These are phyloP conservation scores for Morella rubra DNA, from an alignment of 306 rosid species.

Conservation along the genomic window DNA sequence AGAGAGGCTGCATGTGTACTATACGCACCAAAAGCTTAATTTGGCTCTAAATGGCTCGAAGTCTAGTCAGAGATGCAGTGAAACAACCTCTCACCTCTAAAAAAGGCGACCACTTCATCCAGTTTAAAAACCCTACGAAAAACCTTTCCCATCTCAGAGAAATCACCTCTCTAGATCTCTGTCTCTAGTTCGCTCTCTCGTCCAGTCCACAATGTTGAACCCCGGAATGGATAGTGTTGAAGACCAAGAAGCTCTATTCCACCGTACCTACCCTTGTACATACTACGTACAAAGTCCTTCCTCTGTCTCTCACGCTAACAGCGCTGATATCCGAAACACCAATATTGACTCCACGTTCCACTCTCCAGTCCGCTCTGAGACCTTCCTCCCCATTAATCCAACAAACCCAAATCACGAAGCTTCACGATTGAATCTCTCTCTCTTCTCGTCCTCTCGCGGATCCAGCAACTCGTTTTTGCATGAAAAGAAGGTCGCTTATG, in stretches of 20 bases:
- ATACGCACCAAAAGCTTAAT: no score
- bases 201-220: constrained; percentile 29
- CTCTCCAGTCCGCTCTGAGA: constrained; percentile 38
- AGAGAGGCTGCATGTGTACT: no score
- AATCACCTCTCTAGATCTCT: background rate
- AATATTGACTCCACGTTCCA: constrained; percentile 52
- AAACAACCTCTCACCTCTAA: no score
- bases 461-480: constrained; percentile 61
- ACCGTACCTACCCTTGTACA: constrained; percentile 50
- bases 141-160: constrained; percentile 23
- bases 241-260: constrained; percentile 57
- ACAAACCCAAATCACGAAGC: constrained; percentile 31
- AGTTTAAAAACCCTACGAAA: constrained; percentile 40
- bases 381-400: constrained; percentile 30
- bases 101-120: constrained; percentile 3
- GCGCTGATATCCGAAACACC: constrained; percentile 42
- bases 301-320: constrained; percentile 65
- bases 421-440: constrained; percentile 49
- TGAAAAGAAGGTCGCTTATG: constrained; percentile 63
- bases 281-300: constrained; percentile 92
- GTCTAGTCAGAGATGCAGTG: background rate
- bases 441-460: constrained; percentile 66
- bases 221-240: constrained; percentile 39
- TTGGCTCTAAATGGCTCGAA: background rate
- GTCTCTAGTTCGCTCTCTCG: constrained; percentile 4